Evolutionary conservation across 257 asterid genomes (phyloP).

Genomic region (Petrea volubilis): DNA sequence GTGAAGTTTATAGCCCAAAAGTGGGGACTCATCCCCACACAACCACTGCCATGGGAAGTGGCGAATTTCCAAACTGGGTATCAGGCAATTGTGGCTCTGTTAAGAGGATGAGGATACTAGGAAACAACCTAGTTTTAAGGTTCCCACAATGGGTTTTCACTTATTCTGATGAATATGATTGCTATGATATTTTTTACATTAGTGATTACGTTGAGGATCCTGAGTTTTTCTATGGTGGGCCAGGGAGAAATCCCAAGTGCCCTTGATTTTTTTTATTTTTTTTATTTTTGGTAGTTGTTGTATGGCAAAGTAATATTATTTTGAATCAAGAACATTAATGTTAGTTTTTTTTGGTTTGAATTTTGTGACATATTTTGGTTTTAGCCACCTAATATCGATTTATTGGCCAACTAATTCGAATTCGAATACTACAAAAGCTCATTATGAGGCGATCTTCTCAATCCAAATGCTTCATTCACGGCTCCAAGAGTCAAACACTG

Average conservation of each 20-base stretch:
- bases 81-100: constrained; percentile 38
- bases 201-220: constrained; percentile 59
- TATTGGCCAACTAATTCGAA: too few relatives aligned
- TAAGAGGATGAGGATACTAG: constrained; percentile 49
- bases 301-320: too few relatives aligned
- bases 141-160: constrained; percentile 38
- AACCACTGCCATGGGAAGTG: constrained; percentile 59
- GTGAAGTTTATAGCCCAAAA: constrained; percentile 63
- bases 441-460: too few relatives aligned
- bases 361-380: too few relatives aligned
- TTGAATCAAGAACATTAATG: too few relatives aligned
- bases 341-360: too few relatives aligned
- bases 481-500: too few relatives aligned
- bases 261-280: constrained; percentile 15
- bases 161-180: constrained; percentile 54
- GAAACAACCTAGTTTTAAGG: constrained; percentile 27
- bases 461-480: too few relatives aligned
- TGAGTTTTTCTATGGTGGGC: constrained; percentile 74
- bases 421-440: too few relatives aligned
- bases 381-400: too few relatives aligned
- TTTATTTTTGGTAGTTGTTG: too few relatives aligned
- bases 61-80: constrained; percentile 32
- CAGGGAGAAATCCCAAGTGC: constrained; percentile 47
- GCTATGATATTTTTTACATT: constrained; percentile 37
- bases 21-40: constrained; percentile 56